Percentiles rank a stretch among this genome's conserved stretches.
Evolutionary conservation across 495 filamentous ascomycete genomes (phyloP).

Genomic region (Lineolata rhizophorae): DNA sequence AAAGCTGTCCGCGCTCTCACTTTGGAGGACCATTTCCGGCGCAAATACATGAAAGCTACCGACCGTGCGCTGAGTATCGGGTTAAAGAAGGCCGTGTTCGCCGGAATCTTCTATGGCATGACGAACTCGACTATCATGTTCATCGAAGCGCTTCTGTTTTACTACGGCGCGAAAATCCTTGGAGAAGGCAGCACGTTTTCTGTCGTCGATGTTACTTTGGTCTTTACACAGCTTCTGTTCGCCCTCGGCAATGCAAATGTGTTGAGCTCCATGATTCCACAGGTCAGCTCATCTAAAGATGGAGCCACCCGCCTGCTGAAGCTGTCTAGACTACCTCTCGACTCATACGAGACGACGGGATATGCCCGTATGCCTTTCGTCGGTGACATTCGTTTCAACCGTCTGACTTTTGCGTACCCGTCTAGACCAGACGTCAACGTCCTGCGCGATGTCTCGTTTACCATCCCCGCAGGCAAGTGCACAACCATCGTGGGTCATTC

Average conservation of each 20-base stretch:
- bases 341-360: slow-evolving; percentile 41
- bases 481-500: slow-evolving; percentile 66
- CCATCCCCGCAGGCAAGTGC: slow-evolving; percentile 32
- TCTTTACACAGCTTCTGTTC: slow-evolving; percentile 69
- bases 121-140: slow-evolving; percentile 49
- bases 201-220: too few relatives aligned
- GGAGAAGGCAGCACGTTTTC: too few relatives aligned
- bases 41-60: slow-evolving; percentile 35
- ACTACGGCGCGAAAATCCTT: slow-evolving; percentile 51
- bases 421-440: slow-evolving; percentile 26
- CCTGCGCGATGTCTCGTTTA: slow-evolving; percentile 37
- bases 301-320: slow-evolving; percentile 53
- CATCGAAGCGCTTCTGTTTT: slow-evolving; percentile 64
- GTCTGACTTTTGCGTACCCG: slow-evolving; percentile 49
- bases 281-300: slow-evolving; percentile 49
- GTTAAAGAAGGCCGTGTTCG: slow-evolving; percentile 33
- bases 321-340: slow-evolving; percentile 36
- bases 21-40: slow-evolving; percentile 50
- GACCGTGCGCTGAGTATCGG: slow-evolving; percentile 29
- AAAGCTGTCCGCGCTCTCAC: slow-evolving; percentile 60
- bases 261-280: slow-evolving; percentile 54
- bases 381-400: slow-evolving; percentile 37
- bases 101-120: slow-evolving; percentile 55
- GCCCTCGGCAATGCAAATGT: slow-evolving; percentile 47
- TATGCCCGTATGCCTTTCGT: slow-evolving; percentile 22